Evolutionary conservation across 2,329 filamentous ascomycete genomes (phyloP).

Genomic region (Parastagonospora nodorum): DNA sequence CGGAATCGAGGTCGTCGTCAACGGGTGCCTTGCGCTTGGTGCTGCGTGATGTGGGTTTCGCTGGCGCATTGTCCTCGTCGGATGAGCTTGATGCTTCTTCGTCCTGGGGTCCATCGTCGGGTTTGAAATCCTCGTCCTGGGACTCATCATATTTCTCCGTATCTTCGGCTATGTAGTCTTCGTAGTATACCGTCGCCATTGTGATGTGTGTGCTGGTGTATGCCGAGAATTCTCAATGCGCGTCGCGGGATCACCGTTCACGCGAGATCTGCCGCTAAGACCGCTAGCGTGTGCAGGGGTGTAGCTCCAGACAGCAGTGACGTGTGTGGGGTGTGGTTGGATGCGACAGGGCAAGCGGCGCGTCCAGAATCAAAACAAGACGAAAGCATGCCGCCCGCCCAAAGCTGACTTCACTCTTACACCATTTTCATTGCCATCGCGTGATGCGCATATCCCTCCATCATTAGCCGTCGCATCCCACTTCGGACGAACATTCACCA

Average conservation of each 20-base stretch:
- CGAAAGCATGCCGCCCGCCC: slow-evolving; percentile 5
- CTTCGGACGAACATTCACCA: slow-evolving; percentile 14
- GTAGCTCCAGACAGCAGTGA: slow-evolving; percentile 16
- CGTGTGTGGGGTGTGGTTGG: slow-evolving; percentile 27
- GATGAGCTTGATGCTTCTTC: slow-evolving; percentile 59
- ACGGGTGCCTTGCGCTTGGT: slow-evolving; percentile 41
- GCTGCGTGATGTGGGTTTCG: slow-evolving; percentile 26
- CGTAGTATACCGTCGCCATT: slow-evolving; percentile 36
- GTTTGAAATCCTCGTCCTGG: slow-evolving; percentile 76
- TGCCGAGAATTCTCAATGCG: not conserved
- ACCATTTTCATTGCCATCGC: slow-evolving; percentile 8
- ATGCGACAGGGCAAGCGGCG: slow-evolving; percentile 13
- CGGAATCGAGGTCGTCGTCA: slow-evolving; percentile 56
- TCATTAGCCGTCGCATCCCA: slow-evolving; percentile 5
- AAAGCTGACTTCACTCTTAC: not conserved
- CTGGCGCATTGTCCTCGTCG: slow-evolving; percentile 40
- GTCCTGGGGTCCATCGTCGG: slow-evolving; percentile 60
- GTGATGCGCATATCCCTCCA: slow-evolving; percentile 16
- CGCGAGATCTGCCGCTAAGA: slow-evolving; percentile 23
- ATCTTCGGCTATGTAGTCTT: slow-evolving; percentile 33
- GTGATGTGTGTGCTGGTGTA: slow-evolving; percentile 1
- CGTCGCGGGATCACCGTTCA: slow-evolving; percentile 12
- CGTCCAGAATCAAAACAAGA: slow-evolving; percentile 35
- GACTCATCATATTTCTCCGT: slow-evolving; percentile 62
- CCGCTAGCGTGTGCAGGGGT: slow-evolving; percentile 21